Base-by-base conservation (phyloP, 306 rosid genomes). In the Prunus kanzakura region DNA sequence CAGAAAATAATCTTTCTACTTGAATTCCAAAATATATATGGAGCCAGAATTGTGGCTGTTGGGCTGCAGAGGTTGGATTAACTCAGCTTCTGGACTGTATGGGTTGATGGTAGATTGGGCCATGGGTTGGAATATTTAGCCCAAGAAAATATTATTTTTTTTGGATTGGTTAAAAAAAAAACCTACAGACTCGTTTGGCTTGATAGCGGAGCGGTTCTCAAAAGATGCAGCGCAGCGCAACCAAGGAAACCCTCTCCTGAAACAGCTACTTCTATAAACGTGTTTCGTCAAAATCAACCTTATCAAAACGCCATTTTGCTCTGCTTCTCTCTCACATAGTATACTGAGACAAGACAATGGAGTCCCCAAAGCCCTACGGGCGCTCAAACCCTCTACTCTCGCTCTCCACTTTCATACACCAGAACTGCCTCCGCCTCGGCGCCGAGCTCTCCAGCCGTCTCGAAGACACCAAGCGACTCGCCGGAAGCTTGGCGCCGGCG, bases 401-500 rank as follows among this genome's bases (percentile, higher is more conserved):
- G 22, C 72, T 91, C 83, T 87, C 97, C 46, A 75, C 78, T 67
- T 94, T 89, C 86, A 64, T 91, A 64, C 96, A 86, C 66, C 95
- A 89, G 67, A 81, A 91, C 94, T 84, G 87, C 74, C 63, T 76
- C 83, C 93, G 89, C 22, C 78, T 91, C 4, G 84, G 88, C 13
- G 58, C 93, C 5, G 95, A 89, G 74, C 81, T 91, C 6, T 80
- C 94, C 1, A 73, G 69, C 75, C 93, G 91, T 1, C 76, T 92
- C 65, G 89, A 90, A 8, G 82, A 83, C 69, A 87, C 92, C 0
- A 91, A 76, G 83, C 88, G 90, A 27, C 51, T 93, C 25, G 88
- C 91, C 70, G 72, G 73, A 10, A 74, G 57, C 47, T 71, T 71
- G 74, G 69, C 80, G 6, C 67, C 71, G 29, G 35, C 68, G 60